phyloP scores from a whole-genome alignment of 345 rosid species.

The Toxicodendron radicans region DNA sequence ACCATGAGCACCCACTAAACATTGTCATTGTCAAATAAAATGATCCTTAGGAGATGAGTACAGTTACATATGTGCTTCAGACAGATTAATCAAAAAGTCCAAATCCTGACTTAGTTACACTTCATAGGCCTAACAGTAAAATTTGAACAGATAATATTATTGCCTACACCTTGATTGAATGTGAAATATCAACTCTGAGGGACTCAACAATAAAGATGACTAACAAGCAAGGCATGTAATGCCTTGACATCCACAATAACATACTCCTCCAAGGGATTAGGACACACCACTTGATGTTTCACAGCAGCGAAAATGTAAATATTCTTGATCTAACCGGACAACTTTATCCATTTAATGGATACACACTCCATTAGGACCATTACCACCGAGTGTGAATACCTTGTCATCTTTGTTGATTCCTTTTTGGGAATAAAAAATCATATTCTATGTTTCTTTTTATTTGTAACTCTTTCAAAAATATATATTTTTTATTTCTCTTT shows the following conservation, averaged over 20 bases:
- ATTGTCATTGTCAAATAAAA: background rate
- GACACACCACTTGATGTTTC: background rate
- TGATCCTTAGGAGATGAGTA: background rate
- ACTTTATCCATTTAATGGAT: background rate
- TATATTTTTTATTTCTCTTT: too few relatives aligned
- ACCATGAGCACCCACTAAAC: background rate
- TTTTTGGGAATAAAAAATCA: background rate
- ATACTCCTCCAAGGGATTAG: background rate
- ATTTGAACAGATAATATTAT: background rate
- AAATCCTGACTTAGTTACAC: background rate
- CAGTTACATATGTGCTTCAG: too few relatives aligned
- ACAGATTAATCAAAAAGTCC: too few relatives aligned
- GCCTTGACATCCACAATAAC: background rate
- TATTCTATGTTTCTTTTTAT: background rate
- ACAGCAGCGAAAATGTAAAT: background rate
- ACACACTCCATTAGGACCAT: background rate
- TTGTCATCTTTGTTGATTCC: too few relatives aligned
- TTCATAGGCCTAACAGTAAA: background rate
- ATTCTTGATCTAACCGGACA: background rate
- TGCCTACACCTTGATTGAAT: background rate
- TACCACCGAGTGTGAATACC: background rate
- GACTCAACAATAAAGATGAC: background rate
- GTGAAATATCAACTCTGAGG: background rate
- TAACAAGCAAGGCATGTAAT: background rate
- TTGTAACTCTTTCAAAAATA: too few relatives aligned